These are phyloP conservation scores for Prototheca wickerhamii DNA, from an alignment of 163 green algal genomes.

Conservation along the genomic window DNA sequence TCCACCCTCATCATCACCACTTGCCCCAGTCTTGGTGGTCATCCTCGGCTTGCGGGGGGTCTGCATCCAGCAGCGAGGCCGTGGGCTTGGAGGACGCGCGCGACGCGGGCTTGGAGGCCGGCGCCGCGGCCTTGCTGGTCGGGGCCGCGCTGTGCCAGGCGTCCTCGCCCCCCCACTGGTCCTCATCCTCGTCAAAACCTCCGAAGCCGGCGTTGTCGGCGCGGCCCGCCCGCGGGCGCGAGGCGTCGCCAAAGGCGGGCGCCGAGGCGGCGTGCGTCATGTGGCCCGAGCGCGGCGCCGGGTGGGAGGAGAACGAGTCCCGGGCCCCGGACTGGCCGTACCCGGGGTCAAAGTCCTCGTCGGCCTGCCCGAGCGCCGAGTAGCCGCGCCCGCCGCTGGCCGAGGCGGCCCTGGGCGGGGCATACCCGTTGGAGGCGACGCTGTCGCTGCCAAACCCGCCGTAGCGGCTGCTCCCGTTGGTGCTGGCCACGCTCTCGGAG, in stretches of 20 bases:
- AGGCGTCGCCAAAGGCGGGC: neutral
- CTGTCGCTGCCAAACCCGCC: neutral
- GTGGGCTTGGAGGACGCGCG: slow-evolving; percentile 6
- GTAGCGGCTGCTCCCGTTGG: neutral
- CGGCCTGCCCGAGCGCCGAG: too few relatives aligned
- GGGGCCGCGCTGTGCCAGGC: neutral
- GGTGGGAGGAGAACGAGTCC: too few relatives aligned
- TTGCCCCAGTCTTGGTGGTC: slow-evolving; percentile 39
- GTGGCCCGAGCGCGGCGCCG: slow-evolving; percentile 5
- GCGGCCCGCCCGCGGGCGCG: neutral
- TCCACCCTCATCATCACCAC: slow-evolving; percentile 15
- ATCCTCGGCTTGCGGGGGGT: neutral
- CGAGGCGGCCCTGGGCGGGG: neutral
- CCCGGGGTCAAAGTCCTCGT: too few relatives aligned
- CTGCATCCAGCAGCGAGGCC: neutral
- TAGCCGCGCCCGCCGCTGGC: slow-evolving; percentile 7
- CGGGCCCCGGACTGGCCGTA: too few relatives aligned
- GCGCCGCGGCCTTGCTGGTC: neutral
- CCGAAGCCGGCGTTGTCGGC: slow-evolving; percentile 8
- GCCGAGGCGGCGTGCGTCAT: neutral
- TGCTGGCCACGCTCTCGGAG: neutral
- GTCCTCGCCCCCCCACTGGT: slow-evolving; percentile 5
- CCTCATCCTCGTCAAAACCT: slow-evolving; percentile 18
- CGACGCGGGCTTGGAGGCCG: neutral
- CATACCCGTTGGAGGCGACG: neutral